Percentiles rank a stretch among this genome's conserved stretches.
phyloP scores from a whole-genome alignment of 1,284 basidiomycete species.

The Apiotrichum sp. region DNA sequence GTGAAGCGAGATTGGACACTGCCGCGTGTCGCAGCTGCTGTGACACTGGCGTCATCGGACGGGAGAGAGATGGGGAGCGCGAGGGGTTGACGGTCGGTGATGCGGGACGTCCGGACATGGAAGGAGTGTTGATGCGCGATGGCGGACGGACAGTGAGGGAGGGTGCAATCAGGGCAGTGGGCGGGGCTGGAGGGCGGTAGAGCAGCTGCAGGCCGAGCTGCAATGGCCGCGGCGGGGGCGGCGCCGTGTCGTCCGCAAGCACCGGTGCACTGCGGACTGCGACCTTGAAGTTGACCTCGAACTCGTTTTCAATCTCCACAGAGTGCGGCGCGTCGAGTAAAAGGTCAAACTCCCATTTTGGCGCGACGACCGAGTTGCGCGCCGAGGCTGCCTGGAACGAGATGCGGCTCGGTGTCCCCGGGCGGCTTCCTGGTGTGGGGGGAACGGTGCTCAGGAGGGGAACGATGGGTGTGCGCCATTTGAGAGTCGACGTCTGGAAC shows the following conservation, averaged over 20 bases:
- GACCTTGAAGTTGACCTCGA: slow-evolving; percentile 22
- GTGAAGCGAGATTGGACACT: slow-evolving; percentile 13
- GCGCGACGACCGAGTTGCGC: background rate
- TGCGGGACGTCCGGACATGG: slow-evolving; percentile 12
- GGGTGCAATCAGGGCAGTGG: background rate
- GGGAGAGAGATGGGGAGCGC: slow-evolving; percentile 17
- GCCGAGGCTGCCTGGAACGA: background rate
- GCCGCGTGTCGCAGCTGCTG: slow-evolving; percentile 34
- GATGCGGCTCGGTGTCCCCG: slow-evolving; percentile 6
- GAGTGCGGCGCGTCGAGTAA: slow-evolving; percentile 14
- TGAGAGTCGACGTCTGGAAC: slow-evolving; percentile 61
- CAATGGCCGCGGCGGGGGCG: slow-evolving; percentile 12
- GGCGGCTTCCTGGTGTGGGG: background rate
- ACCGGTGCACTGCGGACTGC: slow-evolving; percentile 19
- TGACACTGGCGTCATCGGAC: slow-evolving; percentile 35
- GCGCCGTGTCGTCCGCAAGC: background rate
- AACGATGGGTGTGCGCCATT: slow-evolving; percentile 28
- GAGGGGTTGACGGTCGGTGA: slow-evolving; percentile 6
- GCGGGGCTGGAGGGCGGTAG: slow-evolving; percentile 5
- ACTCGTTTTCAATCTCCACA: slow-evolving; percentile 23
- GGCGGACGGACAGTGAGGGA: slow-evolving; percentile 21
- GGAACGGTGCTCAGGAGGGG: background rate
- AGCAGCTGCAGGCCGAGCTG: slow-evolving; percentile 33
- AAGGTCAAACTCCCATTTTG: slow-evolving; percentile 35
- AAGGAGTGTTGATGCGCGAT: slow-evolving; percentile 18